A percentile compares a stretch with the other conserved stretches of the same genome.
Evolutionary conservation across 352 stramenopile genomes (phyloP).

Genomic region (Phytophthora palmivora): DNA sequence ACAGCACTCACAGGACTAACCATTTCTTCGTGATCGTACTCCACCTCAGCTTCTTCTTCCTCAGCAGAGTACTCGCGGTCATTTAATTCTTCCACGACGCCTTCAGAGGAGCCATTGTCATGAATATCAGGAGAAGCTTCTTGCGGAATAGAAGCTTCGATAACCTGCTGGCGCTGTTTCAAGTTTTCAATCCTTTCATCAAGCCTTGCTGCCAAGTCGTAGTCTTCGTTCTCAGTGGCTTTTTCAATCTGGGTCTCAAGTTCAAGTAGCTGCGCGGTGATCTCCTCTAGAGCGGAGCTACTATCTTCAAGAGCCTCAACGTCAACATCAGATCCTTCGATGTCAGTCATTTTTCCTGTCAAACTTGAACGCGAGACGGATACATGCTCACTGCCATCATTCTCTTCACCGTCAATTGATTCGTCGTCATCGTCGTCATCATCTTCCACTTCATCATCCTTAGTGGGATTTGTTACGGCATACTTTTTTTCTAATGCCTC

Average conservation of each 20-base stretch:
- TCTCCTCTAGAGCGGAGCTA: conserved; percentile 54
- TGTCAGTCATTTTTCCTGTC: conserved; percentile 25
- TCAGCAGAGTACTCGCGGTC: conserved; percentile 32
- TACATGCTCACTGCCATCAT: conserved; percentile 28
- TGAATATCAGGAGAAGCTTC: conserved; percentile 21
- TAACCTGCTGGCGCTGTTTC: conserved; percentile 56
- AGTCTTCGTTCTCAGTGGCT: conserved; percentile 84
- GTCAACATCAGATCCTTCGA: conserved; percentile 37
- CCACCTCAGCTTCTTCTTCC: conserved; percentile 30
- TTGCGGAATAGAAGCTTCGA: conserved; percentile 42
- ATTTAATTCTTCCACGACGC: conserved; percentile 21
- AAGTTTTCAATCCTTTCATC: conserved; percentile 77
- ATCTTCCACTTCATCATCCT: conserved; percentile 63
- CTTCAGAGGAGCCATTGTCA: conserved; percentile 13
- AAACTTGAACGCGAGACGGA: conserved; percentile 29
- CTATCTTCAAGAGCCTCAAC: conserved; percentile 38
- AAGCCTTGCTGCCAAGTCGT: conserved; percentile 77
- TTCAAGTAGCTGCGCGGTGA: conserved; percentile 60
- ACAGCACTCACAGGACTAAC: conserved; percentile 42
- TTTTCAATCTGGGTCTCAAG: conserved; percentile 76
- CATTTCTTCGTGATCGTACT: conserved; percentile 44
- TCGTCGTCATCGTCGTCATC: conserved; percentile 60
- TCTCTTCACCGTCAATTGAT: conserved; percentile 54
- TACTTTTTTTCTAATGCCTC: conserved; percentile 80
- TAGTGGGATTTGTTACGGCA: conserved; percentile 57